These are phyloP conservation scores for Aspergillus olivimuriae DNA, from an alignment of 495 filamentous ascomycete species.

Conservation along the genomic window DNA sequence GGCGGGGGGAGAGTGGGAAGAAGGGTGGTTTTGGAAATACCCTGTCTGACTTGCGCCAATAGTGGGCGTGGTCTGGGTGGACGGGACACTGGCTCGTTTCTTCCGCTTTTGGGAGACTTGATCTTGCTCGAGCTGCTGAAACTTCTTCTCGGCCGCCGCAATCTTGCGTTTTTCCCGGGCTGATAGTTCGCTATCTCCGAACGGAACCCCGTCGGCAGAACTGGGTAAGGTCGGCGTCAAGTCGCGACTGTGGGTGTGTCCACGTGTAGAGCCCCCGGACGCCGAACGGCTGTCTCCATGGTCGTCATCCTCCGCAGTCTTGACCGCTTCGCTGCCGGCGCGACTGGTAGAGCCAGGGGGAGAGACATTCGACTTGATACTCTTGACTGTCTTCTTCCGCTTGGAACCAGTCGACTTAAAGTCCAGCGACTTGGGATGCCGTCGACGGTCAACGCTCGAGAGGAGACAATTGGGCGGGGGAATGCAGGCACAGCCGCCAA, in stretches of 20 bases:
- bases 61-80: conserved; percentile 25
- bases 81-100: conserved; percentile 42
- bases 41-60: conserved; percentile 18
- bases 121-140: conserved; percentile 52
- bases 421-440: conserved; percentile 43
- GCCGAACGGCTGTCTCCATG: conserved; percentile 53
- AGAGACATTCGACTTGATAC: conserved; percentile 54
- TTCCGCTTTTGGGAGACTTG: conserved; percentile 38
- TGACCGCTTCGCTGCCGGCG: conserved; percentile 66
- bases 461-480: conserved; percentile 59
- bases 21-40: conserved; percentile 9
- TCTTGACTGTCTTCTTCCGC: conserved; percentile 52
- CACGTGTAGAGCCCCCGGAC: conserved; percentile 67
- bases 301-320: conserved; percentile 45
- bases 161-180: conserved; percentile 86
- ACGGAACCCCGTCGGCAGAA: conserved; percentile 37
- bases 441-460: conserved; percentile 65
- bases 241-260: conserved; percentile 75
- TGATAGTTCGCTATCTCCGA: conserved; percentile 59
- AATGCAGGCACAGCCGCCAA: conserved; percentile 84
- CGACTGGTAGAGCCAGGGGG: conserved; percentile 74
- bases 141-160: conserved; percentile 72
- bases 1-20: conserved; percentile 25
- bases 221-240: conserved; percentile 56
- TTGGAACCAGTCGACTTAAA: conserved; percentile 34